Evolutionary conservation across 768 basidiomycete genomes (phyloP).

Genomic region (Xerocomellus intermedius): DNA sequence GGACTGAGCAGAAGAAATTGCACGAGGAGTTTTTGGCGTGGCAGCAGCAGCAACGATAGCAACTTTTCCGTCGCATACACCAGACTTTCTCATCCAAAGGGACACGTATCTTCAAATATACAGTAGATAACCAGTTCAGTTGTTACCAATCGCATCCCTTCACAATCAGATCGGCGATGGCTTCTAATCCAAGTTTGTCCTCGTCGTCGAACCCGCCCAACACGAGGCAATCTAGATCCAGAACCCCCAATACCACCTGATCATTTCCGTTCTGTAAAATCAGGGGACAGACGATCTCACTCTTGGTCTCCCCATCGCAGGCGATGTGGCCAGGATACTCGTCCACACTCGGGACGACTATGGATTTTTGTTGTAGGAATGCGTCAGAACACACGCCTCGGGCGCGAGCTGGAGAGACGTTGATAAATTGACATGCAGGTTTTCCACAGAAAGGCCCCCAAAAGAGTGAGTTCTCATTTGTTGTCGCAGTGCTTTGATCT

Average conservation of each 20-base stretch:
- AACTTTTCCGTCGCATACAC: not conserved
- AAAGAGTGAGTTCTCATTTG: constrained; percentile 39
- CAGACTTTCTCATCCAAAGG: not conserved
- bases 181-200: constrained; percentile 75
- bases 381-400: constrained; percentile 88
- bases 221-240: constrained; percentile 86
- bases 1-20: constrained; percentile 68
- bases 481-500: constrained; percentile 11
- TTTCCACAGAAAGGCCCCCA: constrained; percentile 88
- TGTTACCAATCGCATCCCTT: constrained; percentile 62
- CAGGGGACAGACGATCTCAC: constrained; percentile 87
- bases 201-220: constrained; percentile 70
- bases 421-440: constrained; percentile 87
- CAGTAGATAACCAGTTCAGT: constrained; percentile 12
- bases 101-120: not conserved
- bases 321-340: constrained; percentile 90
- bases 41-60: constrained; percentile 32
- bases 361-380: constrained; percentile 51
- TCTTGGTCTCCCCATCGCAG: constrained; percentile 87
- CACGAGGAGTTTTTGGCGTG: constrained; percentile 75
- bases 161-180: constrained; percentile 65
- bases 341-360: constrained; percentile 78
- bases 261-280: constrained; percentile 36
- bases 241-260: constrained; percentile 49
- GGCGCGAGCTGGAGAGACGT: constrained; percentile 47